Evolutionary conservation across 345 rosid genomes (phyloP), one percentile per base, ranked within the genome.

Genomic region (Luvunga scandens): DNA sequence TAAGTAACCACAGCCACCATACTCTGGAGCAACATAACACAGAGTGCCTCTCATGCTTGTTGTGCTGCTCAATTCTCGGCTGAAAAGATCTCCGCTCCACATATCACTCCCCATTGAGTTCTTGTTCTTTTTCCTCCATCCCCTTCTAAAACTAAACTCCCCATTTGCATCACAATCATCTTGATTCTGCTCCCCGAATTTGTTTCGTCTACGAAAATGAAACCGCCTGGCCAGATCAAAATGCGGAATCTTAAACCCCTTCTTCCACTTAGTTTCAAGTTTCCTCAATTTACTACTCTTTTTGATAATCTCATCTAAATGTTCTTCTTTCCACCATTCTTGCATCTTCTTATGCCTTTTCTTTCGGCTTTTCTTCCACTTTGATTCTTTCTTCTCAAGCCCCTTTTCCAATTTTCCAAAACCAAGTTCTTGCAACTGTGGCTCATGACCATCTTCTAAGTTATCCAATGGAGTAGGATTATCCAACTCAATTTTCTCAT

Each of bases 281-380:
- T 76, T 81, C 79, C 78, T 86, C 77, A 81, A 45, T 82, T 85
- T 87, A 77, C 72, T 78, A 9, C 73, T 68, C 78, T 85, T 87
- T 83, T 85, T 85, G 79, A 83, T 88, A 16, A 84, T 81, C 82
- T 92, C 95, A n/a, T 84, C 92, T 45, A 91, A 83, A 81, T 91
- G 92, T 76, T 96, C 99, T 73, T 92, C 98, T 83, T 92, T 96
- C 99, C 99, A 96, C 99, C 99, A 94, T 68, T 92, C 99, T 72
- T 92, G 88, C 97, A 94, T 96, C 83, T 94, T 92, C 88, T 87
- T 87, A 38, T 91, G 85, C 72, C 76, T 91, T 88, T 82, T 91
- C 80, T 86, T 87, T 21, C 83, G 57, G 55, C 39, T 82, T 74
- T 81, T 92, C 80, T 66, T 83, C 13, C 81, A 80, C 73, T 83